phyloP scores from a whole-genome alignment of 2,329 filamentous ascomycete species.

The Trichoderma hamatum region DNA sequence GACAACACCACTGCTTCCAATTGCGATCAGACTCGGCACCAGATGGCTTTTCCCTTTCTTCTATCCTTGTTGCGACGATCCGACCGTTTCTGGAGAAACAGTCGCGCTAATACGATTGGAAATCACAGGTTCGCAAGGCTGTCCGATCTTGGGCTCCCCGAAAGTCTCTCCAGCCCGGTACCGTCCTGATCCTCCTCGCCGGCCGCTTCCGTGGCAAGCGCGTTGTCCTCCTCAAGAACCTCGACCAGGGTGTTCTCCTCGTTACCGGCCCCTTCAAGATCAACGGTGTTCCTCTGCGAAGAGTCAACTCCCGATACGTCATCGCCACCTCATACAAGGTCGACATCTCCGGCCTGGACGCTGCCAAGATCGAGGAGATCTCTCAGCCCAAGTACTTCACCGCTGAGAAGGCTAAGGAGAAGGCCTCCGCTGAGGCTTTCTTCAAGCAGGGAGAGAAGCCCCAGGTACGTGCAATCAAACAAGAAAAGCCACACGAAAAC shows the following conservation, averaged over 20 bases:
- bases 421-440: conserved; percentile 97
- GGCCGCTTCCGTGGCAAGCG: conserved; percentile 99
- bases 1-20: conserved; percentile 11
- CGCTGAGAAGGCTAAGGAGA: conserved; percentile 91
- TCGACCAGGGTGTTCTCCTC: conserved; percentile 96
- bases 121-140: conserved; percentile 85
- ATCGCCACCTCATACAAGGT: conserved; percentile 88
- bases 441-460: conserved; percentile 99
- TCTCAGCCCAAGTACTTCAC: conserved; percentile 88
- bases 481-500: not conserved
- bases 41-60: not conserved
- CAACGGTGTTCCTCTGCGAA: conserved; percentile 97
- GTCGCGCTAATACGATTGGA: conserved; percentile 37
- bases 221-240: conserved; percentile 97
- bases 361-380: conserved; percentile 83
- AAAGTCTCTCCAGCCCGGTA: conserved; percentile 87
- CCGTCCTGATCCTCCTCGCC: conserved; percentile 97
- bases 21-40: conserved; percentile 19
- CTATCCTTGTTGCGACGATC: not conserved
- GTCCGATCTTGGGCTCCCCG: conserved; percentile 85
- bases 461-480: conserved; percentile 67
- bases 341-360: conserved; percentile 81
- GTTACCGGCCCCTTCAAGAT: conserved; percentile 99
- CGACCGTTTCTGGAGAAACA: not conserved
- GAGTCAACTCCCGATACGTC: conserved; percentile 91